Base-by-base conservation (phyloP, 2,329 filamentous ascomycete genomes). In the Hymenoscyphus fraxineus region DNA sequence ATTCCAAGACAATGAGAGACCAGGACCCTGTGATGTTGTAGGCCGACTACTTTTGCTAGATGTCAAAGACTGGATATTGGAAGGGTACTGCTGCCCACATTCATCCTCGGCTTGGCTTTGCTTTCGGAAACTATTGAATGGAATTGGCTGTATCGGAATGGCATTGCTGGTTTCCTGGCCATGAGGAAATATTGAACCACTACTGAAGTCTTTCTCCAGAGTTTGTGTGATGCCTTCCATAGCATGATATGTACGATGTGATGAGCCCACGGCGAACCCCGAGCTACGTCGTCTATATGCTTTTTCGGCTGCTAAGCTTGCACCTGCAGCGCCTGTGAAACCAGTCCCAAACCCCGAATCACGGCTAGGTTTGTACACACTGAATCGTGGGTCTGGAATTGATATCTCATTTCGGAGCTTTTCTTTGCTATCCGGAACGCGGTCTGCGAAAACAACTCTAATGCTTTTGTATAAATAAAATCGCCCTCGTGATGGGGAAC, bases 391-490 rank as follows among this genome's bases (percentile, higher is more conserved):
- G 70, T 97, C 93, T 0, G 94, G 94, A 65, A 91, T 83, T 44
- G 95, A 93, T 5, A 94, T 89, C 75, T 99, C 95, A 73, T 96
- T 97, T 39, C 89, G 85, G 47, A 99, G 82, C 73, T 89, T 94
- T 77, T 98, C 94, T 75, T 97, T 97, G 51, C 92, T 94, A 71
- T 98, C 95, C 0, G 95, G 94, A 0, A 97, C 94, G 32, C 95
- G 87, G 74, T 98, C 98, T 62, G 95, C 95, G 75, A 99, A 99
- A 2, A 99, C 94, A 41, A 98, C 92, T 15, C 95, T 88, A 65
- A 98, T 90, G 71, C 87, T 92, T 72, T 95, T 96, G 80, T 98
- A 95, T 6, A 99, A 81, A 72, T 93, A 98, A 76, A 88, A 96
- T 13, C 93, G 87, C 6, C 91, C 92, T 68, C 88, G 90, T 0